Conservation (phyloP, 257 asterid genomes). For the Fraxinus pennsylvanica region DNA sequence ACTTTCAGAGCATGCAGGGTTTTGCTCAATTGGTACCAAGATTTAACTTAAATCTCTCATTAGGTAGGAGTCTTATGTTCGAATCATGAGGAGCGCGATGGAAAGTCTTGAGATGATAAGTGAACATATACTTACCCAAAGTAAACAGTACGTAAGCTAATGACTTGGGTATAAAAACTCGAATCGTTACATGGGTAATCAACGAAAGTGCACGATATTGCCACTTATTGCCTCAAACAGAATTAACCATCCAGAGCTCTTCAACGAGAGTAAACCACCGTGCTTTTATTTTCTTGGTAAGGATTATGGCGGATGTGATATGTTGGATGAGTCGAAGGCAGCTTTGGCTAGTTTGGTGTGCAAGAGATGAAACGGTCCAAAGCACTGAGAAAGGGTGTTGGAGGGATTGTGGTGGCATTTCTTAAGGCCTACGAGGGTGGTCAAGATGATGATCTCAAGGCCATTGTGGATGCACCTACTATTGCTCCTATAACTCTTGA, state of each 20-base stretch:
- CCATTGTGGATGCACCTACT: slow-evolving; percentile 43
- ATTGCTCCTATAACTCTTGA: slow-evolving; percentile 60
- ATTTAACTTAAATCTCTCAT: too few relatives aligned
- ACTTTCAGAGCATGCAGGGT: too few relatives aligned
- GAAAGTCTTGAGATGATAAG: too few relatives aligned
- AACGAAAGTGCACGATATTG: slow-evolving; percentile 27
- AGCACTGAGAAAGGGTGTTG: slow-evolving; percentile 55
- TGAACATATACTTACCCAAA: too few relatives aligned
- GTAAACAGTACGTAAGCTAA: too few relatives aligned
- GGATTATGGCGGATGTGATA: slow-evolving; percentile 69
- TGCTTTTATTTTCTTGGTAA: slow-evolving; percentile 63
- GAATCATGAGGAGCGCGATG: too few relatives aligned
- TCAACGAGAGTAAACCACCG: slow-evolving; percentile 66
- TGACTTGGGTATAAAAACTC: too few relatives aligned
- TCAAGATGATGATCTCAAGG: slow-evolving; percentile 31
- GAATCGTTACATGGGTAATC: slow-evolving; percentile 31
- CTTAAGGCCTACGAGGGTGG: slow-evolving; percentile 61
- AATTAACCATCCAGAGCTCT: slow-evolving; percentile 60
- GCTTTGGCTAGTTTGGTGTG: slow-evolving; percentile 36
- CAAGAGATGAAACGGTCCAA: slow-evolving; percentile 50
- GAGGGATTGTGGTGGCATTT: slow-evolving; percentile 69
- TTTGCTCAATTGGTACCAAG: too few relatives aligned
- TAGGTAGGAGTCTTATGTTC: too few relatives aligned
- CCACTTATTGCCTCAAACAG: slow-evolving; percentile 61
- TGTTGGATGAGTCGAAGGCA: slow-evolving; percentile 45